Evolutionary conservation across 495 filamentous ascomycete genomes (phyloP).

Genomic region (Acidomyces sp.): DNA sequence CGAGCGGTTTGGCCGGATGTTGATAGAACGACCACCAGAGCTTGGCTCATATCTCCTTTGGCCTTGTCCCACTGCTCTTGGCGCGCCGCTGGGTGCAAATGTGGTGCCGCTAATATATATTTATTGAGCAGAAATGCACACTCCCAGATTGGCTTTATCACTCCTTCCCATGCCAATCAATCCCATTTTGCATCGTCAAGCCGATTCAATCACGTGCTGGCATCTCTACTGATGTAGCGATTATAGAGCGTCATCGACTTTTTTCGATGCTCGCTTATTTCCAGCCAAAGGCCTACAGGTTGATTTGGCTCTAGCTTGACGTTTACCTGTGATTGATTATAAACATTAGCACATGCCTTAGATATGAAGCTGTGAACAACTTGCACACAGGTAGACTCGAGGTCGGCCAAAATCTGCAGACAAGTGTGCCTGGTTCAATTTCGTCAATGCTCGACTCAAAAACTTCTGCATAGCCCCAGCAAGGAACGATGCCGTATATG

Average conservation of each 20-base stretch:
- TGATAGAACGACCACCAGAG: conserved; percentile 23
- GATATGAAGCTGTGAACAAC: too few species aligned
- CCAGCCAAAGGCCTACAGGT: conserved; percentile 29
- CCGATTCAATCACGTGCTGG: conserved; percentile 11
- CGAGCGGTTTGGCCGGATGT: conserved; percentile 18
- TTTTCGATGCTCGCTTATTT: conserved; percentile 33
- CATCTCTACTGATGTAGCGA: conserved; percentile 30
- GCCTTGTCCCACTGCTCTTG: conserved; percentile 28
- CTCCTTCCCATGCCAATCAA: conserved; percentile 30
- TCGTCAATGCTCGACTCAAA: conserved; percentile 33
- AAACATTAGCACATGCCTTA: too few species aligned
- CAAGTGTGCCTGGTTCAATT: conserved; percentile 20
- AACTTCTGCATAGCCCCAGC: conserved; percentile 44
- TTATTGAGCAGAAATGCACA: conserved; percentile 37
- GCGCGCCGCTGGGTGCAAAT: conserved; percentile 29
- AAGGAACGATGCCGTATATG: conserved; percentile 40
- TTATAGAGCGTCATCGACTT: conserved; percentile 42
- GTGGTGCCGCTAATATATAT: conserved; percentile 33
- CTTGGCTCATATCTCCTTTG: conserved; percentile 35
- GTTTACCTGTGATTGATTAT: too few species aligned
- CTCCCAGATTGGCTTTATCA: conserved; percentile 33
- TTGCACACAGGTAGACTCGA: conserved; percentile 18
- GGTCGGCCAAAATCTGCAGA: conserved; percentile 33
- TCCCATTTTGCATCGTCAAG: conserved; percentile 12
- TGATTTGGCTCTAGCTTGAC: conserved; percentile 19